Conservation (phyloP, 2,329 filamentous ascomycete species). For the Pestalotiopsis sp. region DNA sequence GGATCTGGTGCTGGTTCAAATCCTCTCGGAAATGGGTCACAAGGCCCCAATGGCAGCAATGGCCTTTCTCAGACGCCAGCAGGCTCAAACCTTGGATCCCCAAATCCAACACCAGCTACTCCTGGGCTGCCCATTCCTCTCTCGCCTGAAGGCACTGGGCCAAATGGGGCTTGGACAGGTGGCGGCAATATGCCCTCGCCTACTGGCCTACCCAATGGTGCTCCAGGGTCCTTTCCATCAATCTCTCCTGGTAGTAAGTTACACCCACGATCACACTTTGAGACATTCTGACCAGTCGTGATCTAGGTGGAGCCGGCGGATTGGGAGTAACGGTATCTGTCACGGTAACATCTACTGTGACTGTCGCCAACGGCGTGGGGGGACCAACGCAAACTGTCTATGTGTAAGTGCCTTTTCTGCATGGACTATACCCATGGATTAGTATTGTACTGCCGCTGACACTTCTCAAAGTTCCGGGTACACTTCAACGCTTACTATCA, state of each 20-base stretch:
- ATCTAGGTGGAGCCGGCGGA: background rate
- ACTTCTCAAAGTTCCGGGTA: background rate
- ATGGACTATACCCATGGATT: background rate
- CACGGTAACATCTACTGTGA: slow-evolving; percentile 3
- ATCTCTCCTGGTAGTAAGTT: slow-evolving; percentile 13
- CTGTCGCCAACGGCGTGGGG: background rate
- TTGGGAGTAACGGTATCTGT: background rate
- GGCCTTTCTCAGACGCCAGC: background rate
- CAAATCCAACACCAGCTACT: background rate
- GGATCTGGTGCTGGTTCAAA: background rate
- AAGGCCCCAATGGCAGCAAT: background rate
- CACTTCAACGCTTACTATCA: background rate
- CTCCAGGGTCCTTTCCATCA: background rate
- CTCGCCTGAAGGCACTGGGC: slow-evolving; percentile 6
- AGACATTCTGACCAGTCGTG: background rate
- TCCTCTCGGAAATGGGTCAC: background rate
- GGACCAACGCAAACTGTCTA: slow-evolving; percentile 2
- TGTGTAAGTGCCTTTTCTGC: background rate
- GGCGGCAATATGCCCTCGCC: background rate
- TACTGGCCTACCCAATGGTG: background rate
- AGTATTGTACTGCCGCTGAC: background rate
- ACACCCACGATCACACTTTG: background rate
- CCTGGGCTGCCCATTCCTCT: background rate
- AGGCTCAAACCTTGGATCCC: background rate
- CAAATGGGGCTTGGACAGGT: slow-evolving; percentile 7